Evolutionary conservation across 805 yeast species (phyloP).

Genomic region (Wickerhamiella sorbophila): DNA sequence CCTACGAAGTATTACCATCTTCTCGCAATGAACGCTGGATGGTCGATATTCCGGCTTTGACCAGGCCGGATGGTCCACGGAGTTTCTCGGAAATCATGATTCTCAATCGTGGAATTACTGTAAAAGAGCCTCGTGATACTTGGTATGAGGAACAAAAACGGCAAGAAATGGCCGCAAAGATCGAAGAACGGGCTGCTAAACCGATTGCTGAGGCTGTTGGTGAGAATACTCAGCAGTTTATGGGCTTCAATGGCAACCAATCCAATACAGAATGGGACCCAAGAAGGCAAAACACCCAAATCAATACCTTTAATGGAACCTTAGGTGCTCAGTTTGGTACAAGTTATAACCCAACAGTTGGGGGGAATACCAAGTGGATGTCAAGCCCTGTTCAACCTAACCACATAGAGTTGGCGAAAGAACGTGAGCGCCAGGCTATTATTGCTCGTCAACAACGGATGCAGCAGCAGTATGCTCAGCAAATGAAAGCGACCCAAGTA

Average conservation of each 20-base stretch:
- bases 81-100: conserved; percentile 4
- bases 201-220: neutral
- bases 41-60: conserved; percentile 1
- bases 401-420: neutral
- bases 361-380: neutral
- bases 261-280: neutral
- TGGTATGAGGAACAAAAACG: neutral
- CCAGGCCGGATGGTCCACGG: neutral
- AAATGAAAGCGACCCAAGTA: neutral
- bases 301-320: neutral
- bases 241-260: neutral
- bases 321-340: neutral
- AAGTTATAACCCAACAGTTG: neutral
- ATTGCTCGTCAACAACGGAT: neutral
- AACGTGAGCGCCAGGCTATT: neutral
- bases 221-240: neutral
- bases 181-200: neutral
- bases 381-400: neutral
- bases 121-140: neutral
- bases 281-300: neutral
- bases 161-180: neutral
- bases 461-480: neutral
- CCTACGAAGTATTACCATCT: neutral
- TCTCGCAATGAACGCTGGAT: conserved; percentile 2
- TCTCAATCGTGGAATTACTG: neutral